A percentile compares a stretch with the other conserved stretches of the same genome.
phyloP scores from a whole-genome alignment of 225 moss, liverwort and hornwort genomes.

The Takakia lepidozioides region DNA sequence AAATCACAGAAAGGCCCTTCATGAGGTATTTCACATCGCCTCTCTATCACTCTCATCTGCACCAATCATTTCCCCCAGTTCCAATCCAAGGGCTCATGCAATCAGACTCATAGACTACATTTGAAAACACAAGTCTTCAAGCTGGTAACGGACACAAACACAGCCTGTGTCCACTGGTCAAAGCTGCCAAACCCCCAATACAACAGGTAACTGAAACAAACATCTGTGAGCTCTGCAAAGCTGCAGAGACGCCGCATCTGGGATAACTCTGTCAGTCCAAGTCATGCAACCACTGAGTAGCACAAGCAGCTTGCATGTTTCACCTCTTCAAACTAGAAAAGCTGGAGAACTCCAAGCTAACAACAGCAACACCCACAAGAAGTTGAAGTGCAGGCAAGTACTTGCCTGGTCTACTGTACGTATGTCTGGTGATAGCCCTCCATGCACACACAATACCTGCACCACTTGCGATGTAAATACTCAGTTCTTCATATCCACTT shows the following conservation, averaged over 20 bases:
- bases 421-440: slow-evolving; percentile 96
- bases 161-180: too few relatives aligned
- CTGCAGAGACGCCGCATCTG: background rate
- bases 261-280: too few relatives aligned
- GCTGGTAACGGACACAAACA: too few relatives aligned
- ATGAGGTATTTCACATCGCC: slow-evolving; percentile 97
- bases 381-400: background rate
- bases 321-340: background rate
- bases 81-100: background rate
- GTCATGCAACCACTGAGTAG: too few relatives aligned
- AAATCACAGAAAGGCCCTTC: slow-evolving; percentile 98
- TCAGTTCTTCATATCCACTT: background rate
- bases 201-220: slow-evolving; percentile 5
- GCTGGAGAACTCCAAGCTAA: background rate
- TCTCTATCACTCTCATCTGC: slow-evolving; percentile 99
- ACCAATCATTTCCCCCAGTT: background rate
- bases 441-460: slow-evolving; percentile 99
- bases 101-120: background rate
- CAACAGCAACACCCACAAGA: too few relatives aligned
- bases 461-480: too few relatives aligned
- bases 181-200: too few relatives aligned
- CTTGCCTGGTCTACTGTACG: slow-evolving; percentile 96
- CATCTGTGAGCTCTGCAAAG: slow-evolving; percentile 7
- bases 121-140: too few relatives aligned
- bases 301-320: too few relatives aligned